Percentiles rank a stretch among this genome's conserved stretches.
Conservation (phyloP, 2,329 filamentous ascomycete genomes). For the Hymenoscyphus fraxineus region DNA sequence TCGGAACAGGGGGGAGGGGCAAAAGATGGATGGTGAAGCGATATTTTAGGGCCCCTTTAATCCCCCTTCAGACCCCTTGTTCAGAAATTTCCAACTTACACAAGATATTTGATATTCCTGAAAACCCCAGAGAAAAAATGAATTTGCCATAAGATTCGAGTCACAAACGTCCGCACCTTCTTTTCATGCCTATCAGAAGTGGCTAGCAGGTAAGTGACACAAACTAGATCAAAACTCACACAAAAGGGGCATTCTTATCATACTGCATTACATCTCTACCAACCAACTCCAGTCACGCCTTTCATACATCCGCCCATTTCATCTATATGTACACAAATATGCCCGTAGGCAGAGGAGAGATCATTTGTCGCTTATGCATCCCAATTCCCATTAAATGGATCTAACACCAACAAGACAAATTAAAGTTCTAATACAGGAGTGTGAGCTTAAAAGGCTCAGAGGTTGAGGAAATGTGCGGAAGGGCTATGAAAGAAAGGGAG, state of each 20-base stretch:
- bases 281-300: slow-evolving; percentile 23
- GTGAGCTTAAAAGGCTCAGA: slow-evolving; percentile 17
- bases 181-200: neutral
- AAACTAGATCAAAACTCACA: neutral
- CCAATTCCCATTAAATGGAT: slow-evolving; percentile 31
- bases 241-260: neutral
- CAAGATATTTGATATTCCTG: no score
- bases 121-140: neutral
- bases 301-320: slow-evolving; percentile 21
- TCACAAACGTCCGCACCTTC: neutral
- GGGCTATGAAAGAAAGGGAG: slow-evolving; percentile 5
- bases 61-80: no score
- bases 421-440: slow-evolving; percentile 32
- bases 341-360: slow-evolving; percentile 34
- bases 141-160: neutral
- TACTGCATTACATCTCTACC: slow-evolving; percentile 1
- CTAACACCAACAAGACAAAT: slow-evolving; percentile 32
- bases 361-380: slow-evolving; percentile 36
- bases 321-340: slow-evolving; percentile 35
- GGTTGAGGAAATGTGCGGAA: slow-evolving; percentile 10
- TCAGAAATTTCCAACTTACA: no score
- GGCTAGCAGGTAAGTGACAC: neutral
- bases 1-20: no score
- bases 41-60: no score
- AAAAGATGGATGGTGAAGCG: no score